Conservation (phyloP, 306 rosid genomes). For the Hippophae rhamnoides region DNA sequence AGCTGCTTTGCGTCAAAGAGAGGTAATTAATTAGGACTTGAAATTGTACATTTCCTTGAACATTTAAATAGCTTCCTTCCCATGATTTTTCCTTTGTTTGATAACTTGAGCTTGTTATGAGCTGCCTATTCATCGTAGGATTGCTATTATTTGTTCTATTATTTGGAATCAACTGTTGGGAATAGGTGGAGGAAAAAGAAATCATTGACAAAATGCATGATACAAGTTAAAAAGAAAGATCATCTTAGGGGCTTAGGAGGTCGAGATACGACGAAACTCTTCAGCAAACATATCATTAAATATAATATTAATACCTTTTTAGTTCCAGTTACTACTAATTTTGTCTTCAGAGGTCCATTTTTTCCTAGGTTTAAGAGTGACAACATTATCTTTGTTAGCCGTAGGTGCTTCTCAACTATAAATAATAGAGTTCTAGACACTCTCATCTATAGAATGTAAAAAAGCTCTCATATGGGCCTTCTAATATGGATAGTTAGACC, state of each 20-base stretch:
- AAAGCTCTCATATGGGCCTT: too few relatives aligned
- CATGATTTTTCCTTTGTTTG: slow-evolving; percentile 3
- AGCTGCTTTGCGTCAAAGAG: slow-evolving; percentile 81
- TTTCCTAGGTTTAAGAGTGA: too few relatives aligned
- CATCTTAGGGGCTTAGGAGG: background rate
- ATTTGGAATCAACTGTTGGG: background rate
- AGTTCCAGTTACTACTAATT: too few relatives aligned
- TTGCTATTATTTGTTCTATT: background rate
- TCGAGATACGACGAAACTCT: too few relatives aligned
- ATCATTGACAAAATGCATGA: background rate
- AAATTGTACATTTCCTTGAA: slow-evolving; percentile 10
- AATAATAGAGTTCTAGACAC: too few relatives aligned
- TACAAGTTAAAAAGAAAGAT: background rate
- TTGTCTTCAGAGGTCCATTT: too few relatives aligned
- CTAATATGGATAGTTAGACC: too few relatives aligned
- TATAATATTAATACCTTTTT: too few relatives aligned
- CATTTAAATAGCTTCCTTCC: slow-evolving; percentile 9
- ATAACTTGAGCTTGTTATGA: background rate
- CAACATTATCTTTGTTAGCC: too few relatives aligned
- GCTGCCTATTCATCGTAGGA: background rate
- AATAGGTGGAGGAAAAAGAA: background rate
- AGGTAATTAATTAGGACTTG: slow-evolving; percentile 46
- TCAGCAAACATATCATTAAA: too few relatives aligned
- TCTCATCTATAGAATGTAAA: too few relatives aligned
- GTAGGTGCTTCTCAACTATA: too few relatives aligned